These are phyloP conservation scores for Cryptococcus sp. DNA, from an alignment of 1,284 basidiomycete genomes.

Conservation along the genomic window DNA sequence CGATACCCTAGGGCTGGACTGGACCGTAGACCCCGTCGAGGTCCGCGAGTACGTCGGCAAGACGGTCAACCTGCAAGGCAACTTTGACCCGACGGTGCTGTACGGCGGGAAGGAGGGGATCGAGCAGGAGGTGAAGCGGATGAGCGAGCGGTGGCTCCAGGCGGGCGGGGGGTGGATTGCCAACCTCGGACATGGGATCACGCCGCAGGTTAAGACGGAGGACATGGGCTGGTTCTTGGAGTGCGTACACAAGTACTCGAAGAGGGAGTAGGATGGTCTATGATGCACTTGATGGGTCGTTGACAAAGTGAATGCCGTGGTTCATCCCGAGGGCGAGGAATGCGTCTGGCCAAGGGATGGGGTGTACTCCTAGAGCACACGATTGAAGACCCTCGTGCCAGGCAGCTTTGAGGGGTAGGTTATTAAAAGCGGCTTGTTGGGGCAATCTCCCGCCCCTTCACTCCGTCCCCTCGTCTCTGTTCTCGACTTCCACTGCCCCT, in stretches of 20 bases:
- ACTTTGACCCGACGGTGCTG: conserved; percentile 84
- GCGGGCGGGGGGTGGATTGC: conserved; percentile 78
- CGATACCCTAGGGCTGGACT: conserved; percentile 84
- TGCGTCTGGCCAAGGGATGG: background rate
- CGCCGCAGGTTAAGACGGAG: conserved; percentile 89
- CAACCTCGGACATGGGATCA: conserved; percentile 96
- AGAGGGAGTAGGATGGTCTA: conserved; percentile 14
- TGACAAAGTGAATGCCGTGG: background rate
- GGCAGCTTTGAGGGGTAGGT: no score
- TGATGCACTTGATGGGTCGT: background rate
- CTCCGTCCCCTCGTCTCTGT: no score
- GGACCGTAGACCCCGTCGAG: conserved; percentile 72
- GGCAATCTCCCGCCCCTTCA: no score
- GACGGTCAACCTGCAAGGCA: conserved; percentile 83
- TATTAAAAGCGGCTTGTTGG: no score
- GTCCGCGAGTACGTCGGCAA: conserved; percentile 61
- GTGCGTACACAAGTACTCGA: conserved; percentile 76
- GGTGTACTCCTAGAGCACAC: background rate
- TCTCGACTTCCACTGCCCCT: no score
- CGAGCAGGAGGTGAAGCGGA: conserved; percentile 76
- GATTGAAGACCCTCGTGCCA: no score
- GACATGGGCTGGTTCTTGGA: conserved; percentile 86
- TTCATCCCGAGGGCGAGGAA: background rate
- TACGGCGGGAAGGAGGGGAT: conserved; percentile 87
- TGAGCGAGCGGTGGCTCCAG: conserved; percentile 70